Conservation (phyloP, 176 grass and related monocot genomes). For the Lolium rigidum region DNA sequence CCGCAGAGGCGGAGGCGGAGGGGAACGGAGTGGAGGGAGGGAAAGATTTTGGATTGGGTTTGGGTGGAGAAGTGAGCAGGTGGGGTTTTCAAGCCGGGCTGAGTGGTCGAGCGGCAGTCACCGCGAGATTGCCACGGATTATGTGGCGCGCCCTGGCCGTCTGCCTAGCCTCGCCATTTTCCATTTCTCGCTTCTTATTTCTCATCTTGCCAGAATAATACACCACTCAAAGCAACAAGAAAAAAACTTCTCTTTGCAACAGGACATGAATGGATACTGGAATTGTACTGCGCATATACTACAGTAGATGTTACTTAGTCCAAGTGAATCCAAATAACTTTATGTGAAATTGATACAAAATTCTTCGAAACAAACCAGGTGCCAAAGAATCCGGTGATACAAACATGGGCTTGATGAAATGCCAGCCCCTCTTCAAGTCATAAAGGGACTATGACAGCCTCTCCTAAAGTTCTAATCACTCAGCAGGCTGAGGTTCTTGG, state of each 20-base stretch:
- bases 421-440: too few species aligned
- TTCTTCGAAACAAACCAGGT: not conserved
- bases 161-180: not conserved
- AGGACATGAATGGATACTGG: conserved; percentile 3
- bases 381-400: not conserved
- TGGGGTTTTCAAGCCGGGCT: conserved; percentile 47
- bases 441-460: not conserved
- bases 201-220: conserved; percentile 3
- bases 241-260: not conserved
- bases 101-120: conserved; percentile 56
- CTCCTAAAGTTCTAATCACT: conserved; percentile 32
- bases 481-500: conserved; percentile 36
- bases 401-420: conserved; percentile 12
- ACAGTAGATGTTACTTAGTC: not conserved
- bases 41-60: conserved; percentile 73
- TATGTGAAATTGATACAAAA: not conserved
- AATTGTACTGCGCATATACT: conserved; percentile 41
- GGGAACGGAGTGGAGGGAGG: conserved; percentile 39
- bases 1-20: not conserved
- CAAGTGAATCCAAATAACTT: conserved; percentile 7
- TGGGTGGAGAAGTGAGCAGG: conserved; percentile 57
- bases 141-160: conserved; percentile 42
- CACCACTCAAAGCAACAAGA: not conserved
- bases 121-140: conserved; percentile 44
- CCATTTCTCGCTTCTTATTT: conserved; percentile 2